Evolutionary conservation across 305 asterid genomes (phyloP), one percentile per base, ranked within the genome.

Genomic region (Caryopteris hybrid): DNA sequence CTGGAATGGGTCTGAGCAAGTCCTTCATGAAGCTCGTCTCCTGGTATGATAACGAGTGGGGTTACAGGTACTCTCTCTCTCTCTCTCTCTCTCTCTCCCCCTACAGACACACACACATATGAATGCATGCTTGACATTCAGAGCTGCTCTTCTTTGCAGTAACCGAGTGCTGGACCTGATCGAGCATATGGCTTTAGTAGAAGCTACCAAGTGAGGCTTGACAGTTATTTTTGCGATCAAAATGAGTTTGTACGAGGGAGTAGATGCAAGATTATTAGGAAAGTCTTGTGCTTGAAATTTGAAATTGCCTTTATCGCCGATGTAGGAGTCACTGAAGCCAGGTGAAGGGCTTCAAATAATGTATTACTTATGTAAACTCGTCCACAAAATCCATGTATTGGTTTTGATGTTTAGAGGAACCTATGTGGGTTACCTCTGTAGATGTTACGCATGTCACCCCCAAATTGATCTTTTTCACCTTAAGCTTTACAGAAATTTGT

Each of bases 11-110:
- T 43, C 87, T 94, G 20, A 91, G 92, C 50, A 79, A 71, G 46
- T 85, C 97, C 17, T 88, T 91, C 85, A 75, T 94, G 96, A 94
- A 94, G 86, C 87, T 94, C 1, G 95, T 94, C 53, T 83, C 99
- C 4, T 94, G 99, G 99, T 94, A 94, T 34, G 99, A 94, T 52
- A 94, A 91, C 29, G 99, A 94, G 74, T 94, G 98, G 98, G 99
- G 99, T 70, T 94, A 94, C 96, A 94, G 98, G 98, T 91, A 12
- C 20, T 63, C 71, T 68, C 76, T 56, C 73, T 41, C 65, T 38
- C 68, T 13, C 67, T n/a, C 27, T 10, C 74, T 34, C 47, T 41
- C 18, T 17, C 48, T 31, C 39, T n/a, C 12, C 21, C 13, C 31
- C 2, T 25, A 25, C 4, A 25, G 31, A 9, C 14, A 57, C 22